Conservation (phyloP, 1,139 yeast genomes). For the Candida sojae region DNA sequence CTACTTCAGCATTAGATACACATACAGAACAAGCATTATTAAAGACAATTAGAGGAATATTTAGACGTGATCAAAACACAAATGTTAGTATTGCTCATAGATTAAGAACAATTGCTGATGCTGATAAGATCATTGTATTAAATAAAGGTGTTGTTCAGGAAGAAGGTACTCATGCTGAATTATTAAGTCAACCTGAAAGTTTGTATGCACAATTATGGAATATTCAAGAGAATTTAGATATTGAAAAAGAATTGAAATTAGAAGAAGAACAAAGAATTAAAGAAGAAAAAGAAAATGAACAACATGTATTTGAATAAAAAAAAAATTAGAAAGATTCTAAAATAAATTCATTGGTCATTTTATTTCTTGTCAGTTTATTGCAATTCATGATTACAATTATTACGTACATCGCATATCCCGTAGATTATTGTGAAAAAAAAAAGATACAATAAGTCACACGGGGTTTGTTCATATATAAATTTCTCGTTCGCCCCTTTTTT, state of each 20-base stretch:
- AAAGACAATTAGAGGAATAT: constrained; percentile 66
- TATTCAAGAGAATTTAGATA: constrained; percentile 80
- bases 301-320: constrained; percentile 6
- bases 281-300: constrained; percentile 13
- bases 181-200: constrained; percentile 55
- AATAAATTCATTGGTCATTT: no score
- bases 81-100: constrained; percentile 93
- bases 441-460: no score
- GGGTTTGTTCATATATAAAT: no score
- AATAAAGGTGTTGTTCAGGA: constrained; percentile 79
- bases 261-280: constrained; percentile 19
- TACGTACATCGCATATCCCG: no score
- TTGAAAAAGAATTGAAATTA: constrained; percentile 32
- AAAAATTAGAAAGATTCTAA: neutral
- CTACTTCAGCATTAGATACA: constrained; percentile 95
- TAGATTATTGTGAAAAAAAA: no score
- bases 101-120: constrained; percentile 88
- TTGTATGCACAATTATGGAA: constrained; percentile 84
- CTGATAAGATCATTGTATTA: constrained; percentile 89
- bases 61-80: constrained; percentile 61
- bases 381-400: no score
- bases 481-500: no score
- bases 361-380: no score
- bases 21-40: constrained; percentile 89
- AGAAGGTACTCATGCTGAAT: constrained; percentile 75